These are phyloP conservation scores for Ustilaginoidea virens DNA, from an alignment of 2,329 filamentous ascomycete species.

Conservation along the genomic window DNA sequence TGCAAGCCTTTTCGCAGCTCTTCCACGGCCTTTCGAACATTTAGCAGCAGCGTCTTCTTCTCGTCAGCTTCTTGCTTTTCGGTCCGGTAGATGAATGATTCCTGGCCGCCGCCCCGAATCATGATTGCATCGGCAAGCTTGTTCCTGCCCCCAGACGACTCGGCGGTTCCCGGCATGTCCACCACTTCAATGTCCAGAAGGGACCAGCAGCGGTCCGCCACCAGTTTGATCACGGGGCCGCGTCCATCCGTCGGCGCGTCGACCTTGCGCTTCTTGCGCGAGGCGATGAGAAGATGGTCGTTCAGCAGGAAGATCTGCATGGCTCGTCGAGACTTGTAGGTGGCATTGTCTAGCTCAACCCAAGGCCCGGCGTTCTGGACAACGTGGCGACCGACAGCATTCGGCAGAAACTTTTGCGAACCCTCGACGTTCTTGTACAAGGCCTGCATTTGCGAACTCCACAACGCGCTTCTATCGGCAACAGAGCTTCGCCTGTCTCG, in stretches of 20 bases:
- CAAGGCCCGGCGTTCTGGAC: conserved; percentile 84
- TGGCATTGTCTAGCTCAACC: conserved; percentile 95
- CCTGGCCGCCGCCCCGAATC: conserved; percentile 68
- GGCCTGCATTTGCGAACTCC: conserved; percentile 55
- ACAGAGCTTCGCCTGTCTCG: conserved; percentile 83
- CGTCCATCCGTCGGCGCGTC: conserved; percentile 43
- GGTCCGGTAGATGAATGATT: conserved; percentile 89
- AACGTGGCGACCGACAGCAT: conserved; percentile 80
- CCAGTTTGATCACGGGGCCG: conserved; percentile 54
- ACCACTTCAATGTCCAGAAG: conserved; percentile 85
- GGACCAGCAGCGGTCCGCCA: conserved; percentile 90
- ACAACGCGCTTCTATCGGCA: conserved; percentile 48
- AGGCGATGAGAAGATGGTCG: conserved; percentile 83
- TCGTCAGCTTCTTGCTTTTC: conserved; percentile 66
- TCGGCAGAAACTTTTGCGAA: conserved; percentile 91
- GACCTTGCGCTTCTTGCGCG: conserved; percentile 78
- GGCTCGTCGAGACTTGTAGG: conserved; percentile 80
- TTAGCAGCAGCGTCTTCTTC: conserved; percentile 69
- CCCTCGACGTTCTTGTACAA: conserved; percentile 97
- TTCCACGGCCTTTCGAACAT: conserved; percentile 84
- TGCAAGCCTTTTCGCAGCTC: conserved; percentile 75
- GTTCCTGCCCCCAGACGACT: conserved; percentile 36
- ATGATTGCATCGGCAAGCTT: conserved; percentile 77
- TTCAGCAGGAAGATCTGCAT: conserved; percentile 90
- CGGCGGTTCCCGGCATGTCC: conserved; percentile 59